phyloP scores from a whole-genome alignment of 176 grass and related monocot species.

The Calamus simplicifolius region DNA sequence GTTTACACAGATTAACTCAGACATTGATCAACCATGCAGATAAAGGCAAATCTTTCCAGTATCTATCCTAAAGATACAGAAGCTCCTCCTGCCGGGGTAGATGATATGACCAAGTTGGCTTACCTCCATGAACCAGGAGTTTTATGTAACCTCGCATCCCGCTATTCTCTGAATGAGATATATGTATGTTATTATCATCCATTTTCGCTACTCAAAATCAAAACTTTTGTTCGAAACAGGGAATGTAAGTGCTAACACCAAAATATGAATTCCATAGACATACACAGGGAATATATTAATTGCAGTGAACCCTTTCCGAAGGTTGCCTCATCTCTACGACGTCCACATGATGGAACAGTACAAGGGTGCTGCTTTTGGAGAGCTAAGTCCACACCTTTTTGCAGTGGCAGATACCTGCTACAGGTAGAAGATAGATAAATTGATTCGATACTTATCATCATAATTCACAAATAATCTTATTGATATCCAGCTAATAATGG shows the following conservation, averaged over 20 bases:
- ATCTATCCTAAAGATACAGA: conserved; percentile 93
- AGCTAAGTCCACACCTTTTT: conserved; percentile 87
- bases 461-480: no score
- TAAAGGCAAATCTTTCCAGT: conserved; percentile 50
- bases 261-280: conserved; percentile 33
- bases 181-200: conserved; percentile 42
- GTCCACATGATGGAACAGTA: conserved; percentile 96
- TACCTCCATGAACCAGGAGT: conserved; percentile 96
- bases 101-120: conserved; percentile 95
- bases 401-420: conserved; percentile 78
- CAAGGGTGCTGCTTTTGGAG: conserved; percentile 76
- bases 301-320: conserved; percentile 80
- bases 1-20: no score
- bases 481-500: no score
- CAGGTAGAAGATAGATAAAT: conserved; percentile 29
- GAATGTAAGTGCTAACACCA: conserved; percentile 8
- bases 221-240: not conserved
- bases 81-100: conserved; percentile 71
- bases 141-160: conserved; percentile 55
- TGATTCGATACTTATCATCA: not conserved
- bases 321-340: conserved; percentile 86
- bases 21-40: conserved; percentile 19
- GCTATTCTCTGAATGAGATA: conserved; percentile 78
- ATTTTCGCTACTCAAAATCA: not conserved
- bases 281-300: conserved; percentile 98